A percentile compares a stretch with the other conserved stretches of the same genome.
These are phyloP conservation scores for Chrysosporium keratinophilum DNA, from an alignment of 2,329 filamentous ascomycete genomes.

Conservation along the genomic window DNA sequence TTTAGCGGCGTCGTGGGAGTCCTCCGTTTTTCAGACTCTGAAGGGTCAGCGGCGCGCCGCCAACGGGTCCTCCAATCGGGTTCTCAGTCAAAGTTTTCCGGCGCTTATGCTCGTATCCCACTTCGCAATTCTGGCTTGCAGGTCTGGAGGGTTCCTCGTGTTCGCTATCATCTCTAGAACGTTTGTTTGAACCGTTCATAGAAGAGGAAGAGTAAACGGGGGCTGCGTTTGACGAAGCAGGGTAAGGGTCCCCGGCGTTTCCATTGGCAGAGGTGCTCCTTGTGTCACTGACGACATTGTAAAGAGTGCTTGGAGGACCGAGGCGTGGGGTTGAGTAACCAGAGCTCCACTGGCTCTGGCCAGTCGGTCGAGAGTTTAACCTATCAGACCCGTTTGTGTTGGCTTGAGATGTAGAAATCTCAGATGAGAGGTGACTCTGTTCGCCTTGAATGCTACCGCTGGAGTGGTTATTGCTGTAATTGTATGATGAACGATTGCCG, in stretches of 20 bases:
- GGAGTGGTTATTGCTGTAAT: conserved; percentile 58
- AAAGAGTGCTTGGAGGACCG: conserved; percentile 64
- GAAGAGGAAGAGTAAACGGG: conserved; percentile 35
- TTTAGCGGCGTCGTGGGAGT: conserved; percentile 32
- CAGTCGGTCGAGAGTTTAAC: conserved; percentile 66
- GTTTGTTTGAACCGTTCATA: conserved; percentile 57
- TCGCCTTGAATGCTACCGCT: conserved; percentile 59
- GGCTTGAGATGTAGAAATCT: conserved; percentile 69
- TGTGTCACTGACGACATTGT: conserved; percentile 80
- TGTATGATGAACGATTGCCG: conserved; percentile 61
- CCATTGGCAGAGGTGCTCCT: conserved; percentile 55
- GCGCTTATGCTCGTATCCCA: conserved; percentile 58
- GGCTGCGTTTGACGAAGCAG: conserved; percentile 55
- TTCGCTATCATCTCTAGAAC: conserved; percentile 55
- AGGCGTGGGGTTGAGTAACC: conserved; percentile 70
- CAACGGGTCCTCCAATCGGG: conserved; percentile 40
- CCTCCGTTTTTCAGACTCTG: conserved; percentile 38
- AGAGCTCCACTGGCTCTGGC: conserved; percentile 63
- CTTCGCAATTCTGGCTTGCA: conserved; percentile 48
- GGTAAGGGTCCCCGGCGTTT: conserved; percentile 58
- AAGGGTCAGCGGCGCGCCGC: conserved; percentile 30
- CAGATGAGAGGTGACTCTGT: conserved; percentile 64
- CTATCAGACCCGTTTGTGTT: conserved; percentile 73
- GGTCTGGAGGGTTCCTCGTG: conserved; percentile 56
- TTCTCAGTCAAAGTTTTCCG: conserved; percentile 63